phyloP scores from a whole-genome alignment of 495 filamentous ascomycete genomes.

The Trichocladium antarcticum region DNA sequence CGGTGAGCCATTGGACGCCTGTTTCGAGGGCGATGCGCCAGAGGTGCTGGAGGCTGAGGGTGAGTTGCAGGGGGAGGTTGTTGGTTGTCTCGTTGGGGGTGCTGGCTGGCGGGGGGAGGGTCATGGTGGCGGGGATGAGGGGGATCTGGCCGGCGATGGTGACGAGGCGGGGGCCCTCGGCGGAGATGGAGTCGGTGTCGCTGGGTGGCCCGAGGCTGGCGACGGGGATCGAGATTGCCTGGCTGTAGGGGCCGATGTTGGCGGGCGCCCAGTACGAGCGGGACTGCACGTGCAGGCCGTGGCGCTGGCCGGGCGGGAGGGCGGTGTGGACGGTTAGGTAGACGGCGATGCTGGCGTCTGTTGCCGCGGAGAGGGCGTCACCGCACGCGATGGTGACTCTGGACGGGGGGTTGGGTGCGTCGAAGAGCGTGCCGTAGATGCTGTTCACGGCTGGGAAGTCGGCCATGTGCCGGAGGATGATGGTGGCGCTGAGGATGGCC shows the following conservation, averaged over 20 bases:
- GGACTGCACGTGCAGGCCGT: conserved; percentile 80
- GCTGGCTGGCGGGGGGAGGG: conserved; percentile 29
- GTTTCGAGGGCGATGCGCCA: conserved; percentile 69
- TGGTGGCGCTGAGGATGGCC: conserved; percentile 60
- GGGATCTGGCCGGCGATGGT: conserved; percentile 84
- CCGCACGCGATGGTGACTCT: conserved; percentile 76
- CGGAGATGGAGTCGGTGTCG: neutral
- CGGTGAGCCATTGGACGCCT: conserved; percentile 61
- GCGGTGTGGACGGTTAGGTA: conserved; percentile 29
- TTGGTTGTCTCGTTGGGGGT: too few relatives aligned
- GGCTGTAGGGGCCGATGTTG: conserved; percentile 95
- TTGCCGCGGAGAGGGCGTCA: conserved; percentile 41
- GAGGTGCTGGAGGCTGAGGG: conserved; percentile 74
- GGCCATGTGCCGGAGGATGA: conserved; percentile 68
- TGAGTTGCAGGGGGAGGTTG: conserved; percentile 19
- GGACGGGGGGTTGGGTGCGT: conserved; percentile 69
- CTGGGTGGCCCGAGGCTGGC: neutral
- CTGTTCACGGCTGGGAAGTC: conserved; percentile 65
- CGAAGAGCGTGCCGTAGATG: conserved; percentile 59
- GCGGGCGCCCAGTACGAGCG: conserved; percentile 95
- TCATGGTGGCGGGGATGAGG: conserved; percentile 72
- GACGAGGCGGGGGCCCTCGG: conserved; percentile 13
- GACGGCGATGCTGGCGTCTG: conserved; percentile 44
- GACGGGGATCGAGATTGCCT: conserved; percentile 59
- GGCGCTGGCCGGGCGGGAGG: conserved; percentile 24